These are phyloP conservation scores for Decorospora gaudefroyi DNA, from an alignment of 2,329 filamentous ascomycete species.

Conservation along the genomic window DNA sequence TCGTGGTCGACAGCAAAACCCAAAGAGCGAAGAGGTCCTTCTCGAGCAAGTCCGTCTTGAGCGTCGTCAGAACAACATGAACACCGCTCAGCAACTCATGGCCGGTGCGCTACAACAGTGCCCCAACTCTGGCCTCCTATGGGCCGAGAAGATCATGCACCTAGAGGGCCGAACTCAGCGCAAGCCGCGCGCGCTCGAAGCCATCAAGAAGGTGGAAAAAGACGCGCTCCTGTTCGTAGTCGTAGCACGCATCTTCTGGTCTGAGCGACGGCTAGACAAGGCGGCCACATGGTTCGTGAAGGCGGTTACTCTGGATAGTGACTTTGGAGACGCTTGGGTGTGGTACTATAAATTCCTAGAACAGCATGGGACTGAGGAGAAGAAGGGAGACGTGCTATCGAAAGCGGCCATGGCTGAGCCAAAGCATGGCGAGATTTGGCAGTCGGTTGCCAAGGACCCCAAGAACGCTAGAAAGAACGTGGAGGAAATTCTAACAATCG, in stretches of 20 bases:
- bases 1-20: slow-evolving; percentile 82
- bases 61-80: slow-evolving; percentile 78
- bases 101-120: slow-evolving; percentile 90
- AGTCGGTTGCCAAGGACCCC: slow-evolving; percentile 81
- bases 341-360: slow-evolving; percentile 96
- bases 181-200: slow-evolving; percentile 87
- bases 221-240: slow-evolving; percentile 88
- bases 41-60: slow-evolving; percentile 93
- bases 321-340: slow-evolving; percentile 91
- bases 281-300: slow-evolving; percentile 98
- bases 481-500: slow-evolving; percentile 82
- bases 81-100: slow-evolving; percentile 90
- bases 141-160: slow-evolving; percentile 94
- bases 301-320: slow-evolving; percentile 82
- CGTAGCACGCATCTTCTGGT: slow-evolving; percentile 95
- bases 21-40: slow-evolving; percentile 84
- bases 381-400: slow-evolving; percentile 78
- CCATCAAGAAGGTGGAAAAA: slow-evolving; percentile 95
- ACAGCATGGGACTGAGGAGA: slow-evolving; percentile 94
- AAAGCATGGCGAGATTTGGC: slow-evolving; percentile 91
- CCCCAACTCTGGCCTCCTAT: slow-evolving; percentile 82
- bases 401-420: slow-evolving; percentile 87
- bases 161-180: slow-evolving; percentile 89
- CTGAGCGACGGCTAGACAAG: slow-evolving; percentile 87
- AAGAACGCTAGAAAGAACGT: slow-evolving; percentile 72